A percentile compares a stretch with the other conserved stretches of the same genome.
These are phyloP conservation scores for Cercospora canescens DNA, from an alignment of 2,329 filamentous ascomycete genomes.

Conservation along the genomic window DNA sequence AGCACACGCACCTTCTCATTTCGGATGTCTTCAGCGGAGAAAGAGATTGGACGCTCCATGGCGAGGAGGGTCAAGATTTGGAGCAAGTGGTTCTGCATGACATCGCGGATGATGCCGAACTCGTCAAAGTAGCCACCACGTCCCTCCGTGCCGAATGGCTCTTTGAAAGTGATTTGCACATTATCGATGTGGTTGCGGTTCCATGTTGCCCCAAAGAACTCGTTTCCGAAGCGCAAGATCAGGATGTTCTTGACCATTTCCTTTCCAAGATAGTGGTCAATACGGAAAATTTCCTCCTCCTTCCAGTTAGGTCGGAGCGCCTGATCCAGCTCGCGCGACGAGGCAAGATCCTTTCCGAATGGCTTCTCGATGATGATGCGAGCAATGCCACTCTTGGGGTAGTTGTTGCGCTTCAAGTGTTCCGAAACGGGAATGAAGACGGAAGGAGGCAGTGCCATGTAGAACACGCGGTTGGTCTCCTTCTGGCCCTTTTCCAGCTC, in stretches of 20 bases:
- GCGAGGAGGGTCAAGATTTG: constrained; percentile 94
- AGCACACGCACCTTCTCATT: constrained; percentile 98
- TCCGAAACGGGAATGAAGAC: constrained; percentile 98
- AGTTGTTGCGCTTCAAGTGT: constrained; percentile 96
- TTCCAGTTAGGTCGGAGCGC: constrained; percentile 97
- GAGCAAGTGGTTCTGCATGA: constrained; percentile 99
- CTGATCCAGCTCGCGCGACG: constrained; percentile 91
- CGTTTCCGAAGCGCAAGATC: constrained; percentile 96
- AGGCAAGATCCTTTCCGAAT: constrained; percentile 94
- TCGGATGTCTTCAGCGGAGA: constrained; percentile 96
- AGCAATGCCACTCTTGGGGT: constrained; percentile 84
- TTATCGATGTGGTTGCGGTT: constrained; percentile 99
- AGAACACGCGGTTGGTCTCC: constrained; percentile 92
- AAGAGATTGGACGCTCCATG: constrained; percentile 98
- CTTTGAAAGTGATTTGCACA: constrained; percentile 98
- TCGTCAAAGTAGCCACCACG: constrained; percentile 99
- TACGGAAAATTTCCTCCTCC: constrained; percentile 98
- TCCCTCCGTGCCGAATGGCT: constrained; percentile 97
- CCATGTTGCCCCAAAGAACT: constrained; percentile 98
- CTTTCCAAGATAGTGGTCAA: constrained; percentile 99
- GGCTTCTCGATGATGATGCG: constrained; percentile 99
- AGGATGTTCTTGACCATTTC: constrained; percentile 99
- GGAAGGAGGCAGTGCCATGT: constrained; percentile 97
- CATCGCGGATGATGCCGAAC: constrained; percentile 98
- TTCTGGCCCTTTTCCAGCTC: constrained; percentile 78